Conservation (phyloP, 2,329 filamentous ascomycete genomes). For the Xylariaceae sp. region DNA sequence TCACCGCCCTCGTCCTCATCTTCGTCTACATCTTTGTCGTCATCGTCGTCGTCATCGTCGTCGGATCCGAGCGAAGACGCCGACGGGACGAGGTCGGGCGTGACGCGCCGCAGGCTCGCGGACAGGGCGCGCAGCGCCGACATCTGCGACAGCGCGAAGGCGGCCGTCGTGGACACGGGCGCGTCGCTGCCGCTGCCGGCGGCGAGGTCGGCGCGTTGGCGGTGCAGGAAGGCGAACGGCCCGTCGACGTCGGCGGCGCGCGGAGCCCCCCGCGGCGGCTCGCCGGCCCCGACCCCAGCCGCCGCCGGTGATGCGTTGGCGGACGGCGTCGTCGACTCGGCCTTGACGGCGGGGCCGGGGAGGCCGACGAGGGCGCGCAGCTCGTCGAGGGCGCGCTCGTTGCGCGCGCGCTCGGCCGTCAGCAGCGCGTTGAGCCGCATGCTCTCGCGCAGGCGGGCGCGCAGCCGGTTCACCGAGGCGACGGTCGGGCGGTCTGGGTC, state of each 20-base stretch:
- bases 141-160: constrained; percentile 76
- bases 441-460: constrained; percentile 55
- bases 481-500: constrained; percentile 39
- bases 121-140: constrained; percentile 66
- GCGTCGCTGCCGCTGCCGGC: constrained; percentile 42
- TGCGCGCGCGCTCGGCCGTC: constrained; percentile 40
- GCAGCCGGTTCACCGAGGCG: constrained; percentile 63
- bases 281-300: constrained; percentile 2
- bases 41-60: constrained; percentile 19
- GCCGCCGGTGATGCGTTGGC: constrained; percentile 1
- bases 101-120: constrained; percentile 52
- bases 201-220: constrained; percentile 39
- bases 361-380: constrained; percentile 24
- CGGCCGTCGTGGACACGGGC: constrained; percentile 62
- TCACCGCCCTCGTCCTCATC: constrained; percentile 17
- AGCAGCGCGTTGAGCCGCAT: constrained; percentile 53
- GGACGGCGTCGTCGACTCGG: constrained; percentile 11
- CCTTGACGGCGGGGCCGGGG: constrained; percentile 16
- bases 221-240: constrained; percentile 50
- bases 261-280: neutral
- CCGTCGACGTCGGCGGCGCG: constrained; percentile 5
- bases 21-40: constrained; percentile 23
- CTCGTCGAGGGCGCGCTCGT: constrained; percentile 26
- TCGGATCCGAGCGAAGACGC: constrained; percentile 9
- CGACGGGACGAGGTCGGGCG: constrained; percentile 49